Percentiles rank a stretch among this genome's conserved stretches.
These are phyloP conservation scores for Chaetomium cochliodes DNA, from an alignment of 495 filamentous ascomycete species.

Conservation along the genomic window DNA sequence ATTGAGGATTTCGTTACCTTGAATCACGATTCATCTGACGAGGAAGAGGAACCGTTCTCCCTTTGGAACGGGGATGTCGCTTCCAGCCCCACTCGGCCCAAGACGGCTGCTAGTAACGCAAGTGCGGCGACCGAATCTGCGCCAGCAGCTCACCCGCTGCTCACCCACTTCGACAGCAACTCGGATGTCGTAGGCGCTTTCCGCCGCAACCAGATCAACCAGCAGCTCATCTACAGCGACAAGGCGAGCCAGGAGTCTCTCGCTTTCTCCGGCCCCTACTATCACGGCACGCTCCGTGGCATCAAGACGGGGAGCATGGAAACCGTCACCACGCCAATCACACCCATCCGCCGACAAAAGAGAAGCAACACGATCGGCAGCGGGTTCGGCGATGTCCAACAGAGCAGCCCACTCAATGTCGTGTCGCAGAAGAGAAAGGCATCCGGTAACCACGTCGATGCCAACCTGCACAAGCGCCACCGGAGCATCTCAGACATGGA, in stretches of 20 bases:
- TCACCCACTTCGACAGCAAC: slow-evolving; percentile 65
- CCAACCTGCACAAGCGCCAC: slow-evolving; percentile 49
- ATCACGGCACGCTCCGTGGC: slow-evolving; percentile 50
- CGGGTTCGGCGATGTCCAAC: slow-evolving; percentile 32
- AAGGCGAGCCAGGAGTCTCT: slow-evolving; percentile 54
- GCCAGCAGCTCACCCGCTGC: slow-evolving; percentile 42
- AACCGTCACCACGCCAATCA: slow-evolving; percentile 55
- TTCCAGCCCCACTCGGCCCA: slow-evolving; percentile 54
- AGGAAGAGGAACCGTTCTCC: slow-evolving; percentile 49
- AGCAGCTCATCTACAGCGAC: slow-evolving; percentile 64
- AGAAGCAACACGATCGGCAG: slow-evolving; percentile 27
- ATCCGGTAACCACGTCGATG: slow-evolving; percentile 33
- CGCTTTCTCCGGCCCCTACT: slow-evolving; percentile 53
- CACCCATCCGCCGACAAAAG: slow-evolving; percentile 52
- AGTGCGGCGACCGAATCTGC: slow-evolving; percentile 43
- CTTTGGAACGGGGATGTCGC: slow-evolving; percentile 42
- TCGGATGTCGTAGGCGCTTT: slow-evolving; percentile 72
- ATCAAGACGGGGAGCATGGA: slow-evolving; percentile 57
- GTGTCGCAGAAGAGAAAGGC: slow-evolving; percentile 52
- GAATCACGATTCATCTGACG: slow-evolving; percentile 57
- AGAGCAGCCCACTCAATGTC: slow-evolving; percentile 43
- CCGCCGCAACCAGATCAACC: slow-evolving; percentile 72
- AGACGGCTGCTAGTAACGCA: slow-evolving; percentile 51
- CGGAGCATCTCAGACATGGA: slow-evolving; percentile 49
- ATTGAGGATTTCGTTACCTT: slow-evolving; percentile 74